Percentiles rank a stretch among this genome's conserved stretches.
phyloP scores from a whole-genome alignment of 2,329 filamentous ascomycete species.

The Taxawa tesnikishii region DNA sequence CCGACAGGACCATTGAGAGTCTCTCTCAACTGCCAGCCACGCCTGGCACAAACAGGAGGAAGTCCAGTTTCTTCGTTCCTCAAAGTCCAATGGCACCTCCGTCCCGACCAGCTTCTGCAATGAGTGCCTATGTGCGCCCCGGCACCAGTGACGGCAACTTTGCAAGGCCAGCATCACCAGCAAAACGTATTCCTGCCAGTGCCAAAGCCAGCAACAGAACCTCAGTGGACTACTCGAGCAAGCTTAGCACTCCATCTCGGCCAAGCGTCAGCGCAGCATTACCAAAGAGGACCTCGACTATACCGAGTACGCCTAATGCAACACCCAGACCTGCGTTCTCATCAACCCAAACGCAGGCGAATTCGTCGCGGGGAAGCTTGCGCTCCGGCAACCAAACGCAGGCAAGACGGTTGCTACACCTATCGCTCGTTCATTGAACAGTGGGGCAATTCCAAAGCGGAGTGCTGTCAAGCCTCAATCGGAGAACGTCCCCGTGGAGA shows the following conservation, averaged over 20 bases:
- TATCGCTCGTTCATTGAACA: too few relatives aligned
- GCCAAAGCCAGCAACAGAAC: conserved; percentile 16
- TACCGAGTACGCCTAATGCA: too few relatives aligned
- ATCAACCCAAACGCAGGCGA: too few relatives aligned
- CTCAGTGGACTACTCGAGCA: conserved; percentile 1
- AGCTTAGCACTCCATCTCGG: not conserved
- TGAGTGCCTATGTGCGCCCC: conserved; percentile 41
- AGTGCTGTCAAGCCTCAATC: too few relatives aligned
- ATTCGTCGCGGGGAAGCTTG: too few relatives aligned
- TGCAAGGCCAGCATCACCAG: conserved; percentile 18
- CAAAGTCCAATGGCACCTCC: conserved; percentile 50
- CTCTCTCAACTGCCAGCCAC: conserved; percentile 67
- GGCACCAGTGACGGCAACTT: conserved; percentile 29
- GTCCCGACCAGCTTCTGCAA: conserved; percentile 48
- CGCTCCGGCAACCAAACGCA: too few relatives aligned
- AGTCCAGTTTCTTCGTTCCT: conserved; percentile 60
- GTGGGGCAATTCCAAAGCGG: too few relatives aligned
- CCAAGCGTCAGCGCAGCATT: not conserved
- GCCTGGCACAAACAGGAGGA: conserved; percentile 53
- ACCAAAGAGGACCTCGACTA: too few relatives aligned
- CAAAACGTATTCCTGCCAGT: conserved; percentile 20
- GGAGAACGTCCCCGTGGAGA: too few relatives aligned
- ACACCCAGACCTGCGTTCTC: too few relatives aligned
- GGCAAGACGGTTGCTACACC: too few relatives aligned
- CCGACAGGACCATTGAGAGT: conserved; percentile 78